phyloP scores from a whole-genome alignment of 2,329 filamentous ascomycete species.

The Delphinella strobiligena region DNA sequence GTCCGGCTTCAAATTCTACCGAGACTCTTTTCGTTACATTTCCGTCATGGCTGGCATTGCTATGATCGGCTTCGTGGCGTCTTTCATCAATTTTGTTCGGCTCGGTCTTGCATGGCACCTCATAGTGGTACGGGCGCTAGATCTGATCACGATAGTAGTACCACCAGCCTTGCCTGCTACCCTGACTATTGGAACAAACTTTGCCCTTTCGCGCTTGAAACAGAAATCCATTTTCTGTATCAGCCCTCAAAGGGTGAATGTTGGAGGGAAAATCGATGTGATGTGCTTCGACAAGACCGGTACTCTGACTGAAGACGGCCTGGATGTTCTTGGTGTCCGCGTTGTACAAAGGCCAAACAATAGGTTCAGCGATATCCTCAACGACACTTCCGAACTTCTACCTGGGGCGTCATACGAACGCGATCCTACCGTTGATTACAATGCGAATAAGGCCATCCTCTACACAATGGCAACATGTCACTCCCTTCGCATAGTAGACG shows the following conservation, averaged over 20 bases:
- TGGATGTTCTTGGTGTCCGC: conserved; percentile 83
- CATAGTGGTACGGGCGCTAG: conserved; percentile 82
- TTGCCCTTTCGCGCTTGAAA: conserved; percentile 76
- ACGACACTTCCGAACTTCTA: conserved; percentile 49
- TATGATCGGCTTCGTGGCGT: conserved; percentile 74
- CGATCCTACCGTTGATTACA: conserved; percentile 48
- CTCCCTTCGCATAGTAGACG: conserved; percentile 75
- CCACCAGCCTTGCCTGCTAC: conserved; percentile 91
- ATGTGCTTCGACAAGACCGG: conserved; percentile 99
- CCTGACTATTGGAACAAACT: conserved; percentile 91
- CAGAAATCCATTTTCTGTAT: conserved; percentile 93
- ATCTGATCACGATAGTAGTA: conserved; percentile 95
- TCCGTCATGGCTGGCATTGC: conserved; percentile 90
- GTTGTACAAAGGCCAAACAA: conserved; percentile 54
- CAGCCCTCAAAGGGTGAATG: conserved; percentile 91
- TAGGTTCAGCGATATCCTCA: conserved; percentile 65
- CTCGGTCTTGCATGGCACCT: conserved; percentile 76
- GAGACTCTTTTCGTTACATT: conserved; percentile 95
- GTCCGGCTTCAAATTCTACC: conserved; percentile 96
- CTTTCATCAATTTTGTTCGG: conserved; percentile 84
- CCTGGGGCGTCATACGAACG: conserved; percentile 42
- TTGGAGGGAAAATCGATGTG: conserved; percentile 88
- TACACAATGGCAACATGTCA: conserved; percentile 98
- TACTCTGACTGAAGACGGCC: conserved; percentile 90
- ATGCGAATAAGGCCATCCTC: conserved; percentile 57